phyloP scores from a whole-genome alignment of 495 filamentous ascomycete species.

The Talaromyces ruber region DNA sequence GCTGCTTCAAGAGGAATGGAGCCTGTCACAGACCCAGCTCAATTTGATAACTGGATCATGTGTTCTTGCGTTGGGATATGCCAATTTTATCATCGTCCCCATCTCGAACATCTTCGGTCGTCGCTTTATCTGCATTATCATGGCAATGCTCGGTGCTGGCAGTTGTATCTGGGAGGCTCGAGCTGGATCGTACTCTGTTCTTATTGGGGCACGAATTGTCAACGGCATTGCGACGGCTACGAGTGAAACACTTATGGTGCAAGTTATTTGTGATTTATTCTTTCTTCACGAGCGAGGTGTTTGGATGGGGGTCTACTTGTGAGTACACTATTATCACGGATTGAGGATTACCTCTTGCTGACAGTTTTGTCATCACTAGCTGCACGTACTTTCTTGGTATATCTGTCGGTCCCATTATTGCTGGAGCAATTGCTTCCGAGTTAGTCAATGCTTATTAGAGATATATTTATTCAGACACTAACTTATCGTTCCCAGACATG shows the following conservation, averaged over 20 bases:
- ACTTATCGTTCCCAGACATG: constrained; percentile 10
- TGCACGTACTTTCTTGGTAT: neutral
- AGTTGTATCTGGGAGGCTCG: neutral
- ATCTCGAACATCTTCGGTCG: constrained; percentile 46
- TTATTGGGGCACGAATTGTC: constrained; percentile 47
- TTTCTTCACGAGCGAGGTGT: constrained; percentile 55
- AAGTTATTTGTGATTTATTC: constrained; percentile 54
- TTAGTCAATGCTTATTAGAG: neutral
- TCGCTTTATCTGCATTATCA: constrained; percentile 41
- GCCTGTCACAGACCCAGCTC: constrained; percentile 31
- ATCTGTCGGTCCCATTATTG: neutral
- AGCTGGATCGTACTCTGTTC: constrained; percentile 40
- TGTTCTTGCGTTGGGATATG: constrained; percentile 44
- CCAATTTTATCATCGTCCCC: constrained; percentile 47
- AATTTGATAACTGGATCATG: constrained; percentile 42
- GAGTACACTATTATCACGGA: no score
- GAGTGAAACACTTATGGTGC: constrained; percentile 42
- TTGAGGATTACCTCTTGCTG: no score
- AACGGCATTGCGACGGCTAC: constrained; percentile 46
- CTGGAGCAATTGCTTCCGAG: neutral
- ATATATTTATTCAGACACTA: neutral
- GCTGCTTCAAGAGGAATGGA: constrained; percentile 38
- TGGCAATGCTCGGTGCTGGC: constrained; percentile 21
- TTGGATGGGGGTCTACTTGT: constrained; percentile 52
- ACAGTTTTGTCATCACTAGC: neutral